phyloP scores from a whole-genome alignment of 129 eudicot genomes.

The Lonicera japonica region DNA sequence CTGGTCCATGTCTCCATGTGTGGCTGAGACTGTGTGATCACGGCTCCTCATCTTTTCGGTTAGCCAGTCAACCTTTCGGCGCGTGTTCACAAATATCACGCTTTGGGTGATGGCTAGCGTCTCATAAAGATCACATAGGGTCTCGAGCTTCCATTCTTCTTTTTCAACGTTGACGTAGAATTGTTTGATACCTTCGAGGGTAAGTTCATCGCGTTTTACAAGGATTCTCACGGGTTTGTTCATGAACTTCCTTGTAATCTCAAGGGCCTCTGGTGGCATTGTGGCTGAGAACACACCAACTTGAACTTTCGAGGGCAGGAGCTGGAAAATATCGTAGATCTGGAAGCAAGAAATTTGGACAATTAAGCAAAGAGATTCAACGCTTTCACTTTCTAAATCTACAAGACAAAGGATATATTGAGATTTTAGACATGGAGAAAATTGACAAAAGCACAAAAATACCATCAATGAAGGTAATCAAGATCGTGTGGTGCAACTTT shows the following conservation, averaged over 20 bases:
- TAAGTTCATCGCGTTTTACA: conserved; percentile 20
- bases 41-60: conserved; percentile 18
- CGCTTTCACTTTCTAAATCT: too few relatives aligned
- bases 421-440: too few relatives aligned
- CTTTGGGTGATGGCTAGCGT: conserved; percentile 18
- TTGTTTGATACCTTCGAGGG: conserved; percentile 21
- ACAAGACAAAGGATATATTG: background rate
- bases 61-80: conserved; percentile 18
- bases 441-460: too few relatives aligned
- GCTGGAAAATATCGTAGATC: conserved; percentile 21
- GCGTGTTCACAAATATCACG: conserved; percentile 16
- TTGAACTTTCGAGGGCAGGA: conserved; percentile 15
- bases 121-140: conserved; percentile 20
- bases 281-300: conserved; percentile 17
- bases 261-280: conserved; percentile 15
- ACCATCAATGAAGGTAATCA: too few relatives aligned
- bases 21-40: conserved; percentile 20
- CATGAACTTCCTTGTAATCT: conserved; percentile 20
- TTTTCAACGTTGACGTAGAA: conserved; percentile 16
- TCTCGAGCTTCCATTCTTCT: conserved; percentile 20
- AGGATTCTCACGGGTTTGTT: conserved; percentile 18
- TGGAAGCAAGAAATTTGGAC: background rate
- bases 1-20: conserved; percentile 19
- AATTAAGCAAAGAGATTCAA: too few relatives aligned
- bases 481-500: too few relatives aligned